Percentiles rank a stretch among this genome's conserved stretches.
These are phyloP conservation scores for Rhizophora mangle DNA, from an alignment of 345 rosid genomes.

Conservation along the genomic window DNA sequence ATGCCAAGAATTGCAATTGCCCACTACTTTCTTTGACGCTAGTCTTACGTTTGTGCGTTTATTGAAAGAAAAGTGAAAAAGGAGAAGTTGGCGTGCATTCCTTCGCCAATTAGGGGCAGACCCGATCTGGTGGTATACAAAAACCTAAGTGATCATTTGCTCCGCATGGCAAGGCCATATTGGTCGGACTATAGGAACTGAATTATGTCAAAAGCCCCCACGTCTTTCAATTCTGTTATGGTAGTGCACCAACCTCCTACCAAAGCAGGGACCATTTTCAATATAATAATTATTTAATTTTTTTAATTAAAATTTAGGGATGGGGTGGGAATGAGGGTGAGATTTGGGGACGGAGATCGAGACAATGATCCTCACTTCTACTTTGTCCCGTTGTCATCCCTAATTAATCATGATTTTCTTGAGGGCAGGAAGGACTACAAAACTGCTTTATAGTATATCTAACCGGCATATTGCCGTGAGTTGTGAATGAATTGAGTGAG, in stretches of 20 bases:
- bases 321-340: no score
- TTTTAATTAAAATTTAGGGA: no score
- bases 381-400: no score
- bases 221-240: conserved; percentile 4
- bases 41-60: no score
- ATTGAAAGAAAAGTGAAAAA: no score
- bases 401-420: conserved; percentile 2
- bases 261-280: conserved; percentile 25
- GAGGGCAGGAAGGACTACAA: conserved; percentile 17
- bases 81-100: no score
- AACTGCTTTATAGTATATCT: conserved; percentile 18
- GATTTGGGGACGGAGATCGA: no score
- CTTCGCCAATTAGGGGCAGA: no score
- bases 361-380: no score
- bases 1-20: no score
- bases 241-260: conserved; percentile 19
- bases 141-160: conserved; percentile 25
- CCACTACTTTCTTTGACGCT: no score
- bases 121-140: conserved; percentile 1
- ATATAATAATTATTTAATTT: no score
- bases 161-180: conserved; percentile 34
- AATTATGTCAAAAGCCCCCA: conserved; percentile 11
- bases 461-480: conserved; percentile 1
- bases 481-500: conserved; percentile 15
- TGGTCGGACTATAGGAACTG: conserved; percentile 24